These are phyloP conservation scores for Zymoseptoria tritici DNA, from an alignment of 2,329 filamentous ascomycete species.

Conservation along the genomic window DNA sequence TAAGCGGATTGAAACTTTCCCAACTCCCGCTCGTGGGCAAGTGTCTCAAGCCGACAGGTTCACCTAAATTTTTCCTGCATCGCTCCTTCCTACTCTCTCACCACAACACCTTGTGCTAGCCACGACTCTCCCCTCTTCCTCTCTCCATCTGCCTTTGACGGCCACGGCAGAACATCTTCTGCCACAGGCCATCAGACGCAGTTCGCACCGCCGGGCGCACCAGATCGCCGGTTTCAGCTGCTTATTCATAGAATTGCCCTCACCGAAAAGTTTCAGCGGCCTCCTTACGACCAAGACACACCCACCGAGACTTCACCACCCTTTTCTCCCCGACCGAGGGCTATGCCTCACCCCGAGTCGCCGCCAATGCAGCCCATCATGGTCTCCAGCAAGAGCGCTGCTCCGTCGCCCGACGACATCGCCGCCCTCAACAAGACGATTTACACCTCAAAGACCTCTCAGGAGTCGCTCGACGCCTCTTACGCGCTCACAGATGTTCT, in stretches of 20 bases:
- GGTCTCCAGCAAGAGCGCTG: constrained; percentile 38
- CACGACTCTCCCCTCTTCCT: neutral
- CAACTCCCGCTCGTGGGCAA: neutral
- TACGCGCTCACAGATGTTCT: constrained; percentile 59
- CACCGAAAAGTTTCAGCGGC: neutral
- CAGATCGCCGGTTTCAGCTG: neutral
- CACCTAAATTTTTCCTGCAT: neutral
- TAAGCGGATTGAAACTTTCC: neutral
- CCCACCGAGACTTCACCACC: constrained; percentile 1
- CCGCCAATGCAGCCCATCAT: constrained; percentile 42
- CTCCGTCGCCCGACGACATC: constrained; percentile 42
- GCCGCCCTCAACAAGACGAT: constrained; percentile 36
- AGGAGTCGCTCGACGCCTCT: constrained; percentile 53
- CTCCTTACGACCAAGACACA: neutral
- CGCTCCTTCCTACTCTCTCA: neutral
- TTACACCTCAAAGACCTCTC: constrained; percentile 46
- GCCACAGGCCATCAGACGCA: neutral
- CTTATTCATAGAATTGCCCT: neutral
- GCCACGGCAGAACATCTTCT: neutral
- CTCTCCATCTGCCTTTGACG: neutral
- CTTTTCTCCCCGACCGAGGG: neutral
- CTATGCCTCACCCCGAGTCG: constrained; percentile 46
- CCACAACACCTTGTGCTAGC: neutral
- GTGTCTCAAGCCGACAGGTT: neutral
- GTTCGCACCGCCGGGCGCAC: neutral